These are phyloP conservation scores for Rhizopogon sp. DNA, from an alignment of 768 basidiomycete genomes.

Conservation along the genomic window DNA sequence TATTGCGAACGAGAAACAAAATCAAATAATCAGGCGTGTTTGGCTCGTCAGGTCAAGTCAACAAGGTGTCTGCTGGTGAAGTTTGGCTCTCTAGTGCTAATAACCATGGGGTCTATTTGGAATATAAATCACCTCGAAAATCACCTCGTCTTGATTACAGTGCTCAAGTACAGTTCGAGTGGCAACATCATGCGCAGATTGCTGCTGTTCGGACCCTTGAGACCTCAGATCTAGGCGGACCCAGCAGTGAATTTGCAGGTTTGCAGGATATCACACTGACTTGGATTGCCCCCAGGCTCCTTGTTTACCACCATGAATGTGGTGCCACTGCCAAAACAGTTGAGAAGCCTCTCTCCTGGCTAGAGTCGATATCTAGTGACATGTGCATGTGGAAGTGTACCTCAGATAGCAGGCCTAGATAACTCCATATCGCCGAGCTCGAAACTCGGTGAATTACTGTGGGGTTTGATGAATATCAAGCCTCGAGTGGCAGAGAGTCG, in stretches of 20 bases:
- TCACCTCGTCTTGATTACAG: no score
- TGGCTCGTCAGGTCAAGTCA: no score
- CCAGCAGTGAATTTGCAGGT: constrained; percentile 25
- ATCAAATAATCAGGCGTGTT: no score
- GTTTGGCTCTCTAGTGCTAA: no score
- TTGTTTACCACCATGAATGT: constrained; percentile 37
- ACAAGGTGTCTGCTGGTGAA: no score
- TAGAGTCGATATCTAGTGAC: neutral
- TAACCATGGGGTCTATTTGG: no score
- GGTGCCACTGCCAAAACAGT: constrained; percentile 13
- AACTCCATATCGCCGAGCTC: neutral
- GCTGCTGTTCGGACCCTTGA: constrained; percentile 14
- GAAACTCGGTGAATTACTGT: neutral
- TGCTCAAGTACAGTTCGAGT: neutral
- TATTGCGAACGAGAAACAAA: no score
- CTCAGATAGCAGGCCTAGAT: neutral
- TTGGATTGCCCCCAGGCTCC: constrained; percentile 35
- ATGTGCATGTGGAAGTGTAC: neutral
- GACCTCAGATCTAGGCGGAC: neutral
- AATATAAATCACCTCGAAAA: no score
- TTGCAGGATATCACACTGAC: constrained; percentile 36
- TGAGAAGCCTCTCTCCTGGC: neutral
- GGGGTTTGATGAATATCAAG: constrained; percentile 1
- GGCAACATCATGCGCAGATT: no score
- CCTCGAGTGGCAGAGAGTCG: neutral